Percentiles rank a stretch among this genome's conserved stretches.
These are phyloP conservation scores for Amylostereum chailletii DNA, from an alignment of 1,284 basidiomycete genomes.

Conservation along the genomic window DNA sequence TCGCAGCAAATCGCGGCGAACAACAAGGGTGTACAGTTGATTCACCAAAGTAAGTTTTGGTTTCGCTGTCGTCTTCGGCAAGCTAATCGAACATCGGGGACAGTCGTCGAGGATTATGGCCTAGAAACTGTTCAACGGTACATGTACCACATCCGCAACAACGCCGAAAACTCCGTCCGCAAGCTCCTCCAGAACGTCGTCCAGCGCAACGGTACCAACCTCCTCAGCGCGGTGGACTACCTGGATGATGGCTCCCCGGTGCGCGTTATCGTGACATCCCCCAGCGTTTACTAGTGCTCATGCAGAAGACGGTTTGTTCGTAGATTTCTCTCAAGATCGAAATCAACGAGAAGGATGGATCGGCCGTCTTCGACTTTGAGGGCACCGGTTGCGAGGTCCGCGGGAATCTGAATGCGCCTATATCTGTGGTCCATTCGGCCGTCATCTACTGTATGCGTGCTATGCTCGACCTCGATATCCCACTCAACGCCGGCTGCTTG, in stretches of 20 bases:
- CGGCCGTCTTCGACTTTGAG: conserved; percentile 84
- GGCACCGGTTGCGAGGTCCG: conserved; percentile 87
- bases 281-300: neutral
- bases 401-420: conserved; percentile 86
- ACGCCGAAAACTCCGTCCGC: conserved; percentile 86
- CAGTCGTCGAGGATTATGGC: conserved; percentile 83
- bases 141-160: conserved; percentile 85
- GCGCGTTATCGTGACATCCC: conserved; percentile 13
- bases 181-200: conserved; percentile 77
- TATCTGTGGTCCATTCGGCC: conserved; percentile 85
- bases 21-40: conserved; percentile 83
- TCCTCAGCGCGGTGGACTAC: conserved; percentile 69
- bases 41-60: conserved; percentile 51
- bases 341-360: conserved; percentile 72
- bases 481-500: conserved; percentile 89
- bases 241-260: conserved; percentile 86
- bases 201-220: conserved; percentile 53
- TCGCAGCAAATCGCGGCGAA: conserved; percentile 91
- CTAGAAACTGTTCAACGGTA: conserved; percentile 86
- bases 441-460: conserved; percentile 94
- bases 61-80: neutral
- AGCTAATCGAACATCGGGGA: neutral
- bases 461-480: conserved; percentile 90
- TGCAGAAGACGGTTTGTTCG: neutral
- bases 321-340: conserved; percentile 76